Percentiles rank a stretch among this genome's conserved stretches.
Conservation (phyloP, 441 rosid genomes). For the Manihot esculenta region DNA sequence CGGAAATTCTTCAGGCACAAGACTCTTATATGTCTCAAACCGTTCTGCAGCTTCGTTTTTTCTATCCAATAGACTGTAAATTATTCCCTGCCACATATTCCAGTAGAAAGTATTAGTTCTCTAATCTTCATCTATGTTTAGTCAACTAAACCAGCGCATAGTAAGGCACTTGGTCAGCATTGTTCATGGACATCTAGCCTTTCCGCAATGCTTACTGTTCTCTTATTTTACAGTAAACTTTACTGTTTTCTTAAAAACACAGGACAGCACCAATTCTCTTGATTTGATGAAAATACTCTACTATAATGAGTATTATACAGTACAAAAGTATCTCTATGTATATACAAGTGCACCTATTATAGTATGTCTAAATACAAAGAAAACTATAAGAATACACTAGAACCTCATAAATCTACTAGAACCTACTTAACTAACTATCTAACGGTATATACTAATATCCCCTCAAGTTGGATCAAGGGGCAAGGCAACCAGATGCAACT, state of each 20-base stretch:
- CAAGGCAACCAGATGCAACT: no score
- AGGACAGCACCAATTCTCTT: not conserved
- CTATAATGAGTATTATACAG: no score
- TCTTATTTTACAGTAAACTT: not conserved
- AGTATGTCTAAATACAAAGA: no score
- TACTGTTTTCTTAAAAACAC: not conserved
- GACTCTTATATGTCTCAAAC: slow-evolving; percentile 68
- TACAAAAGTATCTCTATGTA: no score
- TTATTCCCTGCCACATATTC: slow-evolving; percentile 63
- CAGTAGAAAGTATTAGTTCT: not conserved
- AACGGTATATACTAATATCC: no score
- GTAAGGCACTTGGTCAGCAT: not conserved
- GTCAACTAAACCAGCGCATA: not conserved
- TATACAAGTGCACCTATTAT: no score
- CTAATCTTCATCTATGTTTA: not conserved
- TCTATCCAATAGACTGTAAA: slow-evolving; percentile 72
- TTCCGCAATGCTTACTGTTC: not conserved
- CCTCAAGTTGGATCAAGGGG: no score
- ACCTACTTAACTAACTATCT: no score
- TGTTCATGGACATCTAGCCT: not conserved
- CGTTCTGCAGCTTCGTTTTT: slow-evolving; percentile 77
- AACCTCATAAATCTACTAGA: no score
- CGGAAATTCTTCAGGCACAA: slow-evolving; percentile 86
- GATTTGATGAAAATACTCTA: no score
- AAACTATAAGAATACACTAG: no score